A percentile compares a stretch with the other conserved stretches of the same genome.
Evolutionary conservation across 75 land plant genomes (phyloP).

Genomic region (Ceratopteris richardii): DNA sequence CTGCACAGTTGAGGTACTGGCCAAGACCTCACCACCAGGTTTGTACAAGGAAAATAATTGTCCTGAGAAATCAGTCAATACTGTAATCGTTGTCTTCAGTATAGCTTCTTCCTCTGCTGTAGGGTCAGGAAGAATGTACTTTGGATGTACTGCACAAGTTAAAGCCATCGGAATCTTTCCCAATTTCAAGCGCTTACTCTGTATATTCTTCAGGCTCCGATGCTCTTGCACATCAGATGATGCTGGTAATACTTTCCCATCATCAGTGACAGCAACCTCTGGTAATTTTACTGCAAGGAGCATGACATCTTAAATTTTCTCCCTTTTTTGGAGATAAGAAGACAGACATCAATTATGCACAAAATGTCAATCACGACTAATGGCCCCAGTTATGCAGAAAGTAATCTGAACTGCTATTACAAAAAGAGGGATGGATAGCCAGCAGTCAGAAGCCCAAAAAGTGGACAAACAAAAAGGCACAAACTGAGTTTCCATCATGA

Average conservation of each 20-base stretch:
- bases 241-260: slow-evolving; percentile 54
- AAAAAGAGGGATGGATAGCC: too few relatives aligned
- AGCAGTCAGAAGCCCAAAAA: too few relatives aligned
- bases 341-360: too few relatives aligned
- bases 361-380: too few relatives aligned
- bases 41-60: slow-evolving; percentile 66
- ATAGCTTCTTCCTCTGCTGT: slow-evolving; percentile 85
- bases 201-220: slow-evolving; percentile 14
- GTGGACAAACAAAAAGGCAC: too few relatives aligned
- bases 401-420: too few relatives aligned
- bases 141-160: slow-evolving; percentile 61
- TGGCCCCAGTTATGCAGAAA: too few relatives aligned
- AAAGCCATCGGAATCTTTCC: slow-evolving; percentile 57
- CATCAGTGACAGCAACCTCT: slow-evolving; percentile 60
- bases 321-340: too few relatives aligned
- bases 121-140: slow-evolving; percentile 72
- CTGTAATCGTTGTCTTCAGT: slow-evolving; percentile 63
- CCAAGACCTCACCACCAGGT: slow-evolving; percentile 76
- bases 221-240: slow-evolving; percentile 24
- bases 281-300: slow-evolving; percentile 66
- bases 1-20: slow-evolving; percentile 58
- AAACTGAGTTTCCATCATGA: too few relatives aligned
- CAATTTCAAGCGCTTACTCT: slow-evolving; percentile 46
- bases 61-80: slow-evolving; percentile 53
- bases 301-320: not conserved